Percentiles rank a stretch among this genome's conserved stretches.
Conservation (phyloP, 768 basidiomycete species). For the Gyrodon lividus region DNA sequence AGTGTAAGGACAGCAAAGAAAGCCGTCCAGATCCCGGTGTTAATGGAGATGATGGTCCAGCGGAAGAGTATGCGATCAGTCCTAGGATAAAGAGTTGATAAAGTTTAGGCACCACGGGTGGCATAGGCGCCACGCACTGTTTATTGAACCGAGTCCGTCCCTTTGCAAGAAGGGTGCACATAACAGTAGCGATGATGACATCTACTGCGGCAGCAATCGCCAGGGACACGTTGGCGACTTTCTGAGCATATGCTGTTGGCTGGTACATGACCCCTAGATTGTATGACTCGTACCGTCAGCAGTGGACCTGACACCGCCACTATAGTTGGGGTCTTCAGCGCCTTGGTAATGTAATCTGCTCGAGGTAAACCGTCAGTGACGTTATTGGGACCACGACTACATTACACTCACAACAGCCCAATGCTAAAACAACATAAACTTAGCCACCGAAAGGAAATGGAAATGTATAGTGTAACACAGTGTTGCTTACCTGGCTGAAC, state of each 20-base stretch:
- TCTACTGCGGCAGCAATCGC: background rate
- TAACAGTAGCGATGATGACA: background rate
- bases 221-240: background rate
- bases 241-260: background rate
- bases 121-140: background rate
- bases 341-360: background rate
- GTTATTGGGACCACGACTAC: background rate
- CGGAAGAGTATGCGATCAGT: background rate
- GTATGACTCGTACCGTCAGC: background rate
- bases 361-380: background rate
- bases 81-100: background rate
- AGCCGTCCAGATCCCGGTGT: background rate
- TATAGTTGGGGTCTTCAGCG: background rate
- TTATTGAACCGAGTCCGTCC: background rate
- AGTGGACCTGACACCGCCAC: background rate
- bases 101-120: background rate
- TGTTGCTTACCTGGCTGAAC: background rate
- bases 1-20: background rate
- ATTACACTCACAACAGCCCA: background rate
- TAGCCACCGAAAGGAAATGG: too few species aligned
- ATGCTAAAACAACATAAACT: background rate
- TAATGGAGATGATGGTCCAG: background rate
- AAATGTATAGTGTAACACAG: too few species aligned
- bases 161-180: background rate
- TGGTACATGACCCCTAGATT: background rate